Conservation (phyloP, 1,139 yeast genomes). For the Suhomyces taliae region DNA sequence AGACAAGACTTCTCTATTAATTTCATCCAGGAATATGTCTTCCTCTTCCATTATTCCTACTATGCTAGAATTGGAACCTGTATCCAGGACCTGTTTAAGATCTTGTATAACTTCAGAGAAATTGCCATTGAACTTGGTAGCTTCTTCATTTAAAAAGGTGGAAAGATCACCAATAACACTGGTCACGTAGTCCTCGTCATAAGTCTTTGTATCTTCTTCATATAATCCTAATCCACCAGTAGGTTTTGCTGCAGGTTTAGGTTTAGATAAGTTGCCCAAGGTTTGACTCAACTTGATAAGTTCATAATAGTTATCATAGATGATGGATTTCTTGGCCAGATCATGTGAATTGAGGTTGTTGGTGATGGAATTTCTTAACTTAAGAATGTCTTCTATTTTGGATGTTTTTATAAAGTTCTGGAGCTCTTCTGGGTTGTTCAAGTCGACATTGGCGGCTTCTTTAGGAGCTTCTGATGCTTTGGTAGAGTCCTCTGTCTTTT, state of each 20-base stretch:
- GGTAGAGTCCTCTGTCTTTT: constrained; percentile 3
- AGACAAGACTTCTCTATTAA: constrained; percentile 17
- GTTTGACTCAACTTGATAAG: constrained; percentile 44
- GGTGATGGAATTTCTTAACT: constrained; percentile 35
- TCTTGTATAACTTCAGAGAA: constrained; percentile 29
- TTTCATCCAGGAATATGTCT: constrained; percentile 11
- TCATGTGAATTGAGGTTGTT: constrained; percentile 38
- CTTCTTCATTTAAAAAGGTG: constrained; percentile 23
- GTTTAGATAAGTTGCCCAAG: constrained; percentile 29
- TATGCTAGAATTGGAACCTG: constrained; percentile 25
- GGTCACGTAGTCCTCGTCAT: constrained; percentile 21
- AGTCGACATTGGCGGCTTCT: constrained; percentile 11
- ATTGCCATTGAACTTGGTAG: constrained; percentile 25
- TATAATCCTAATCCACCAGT: constrained; percentile 13
- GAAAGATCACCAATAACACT: constrained; percentile 28
- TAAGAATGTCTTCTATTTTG: constrained; percentile 35
- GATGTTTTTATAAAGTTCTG: constrained; percentile 16
- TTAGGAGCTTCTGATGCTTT: not conserved
- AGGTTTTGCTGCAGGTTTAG: constrained; percentile 12
- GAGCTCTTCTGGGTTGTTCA: constrained; percentile 25
- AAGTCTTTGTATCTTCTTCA: constrained; percentile 1
- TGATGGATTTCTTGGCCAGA: constrained; percentile 46
- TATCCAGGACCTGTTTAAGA: constrained; percentile 19
- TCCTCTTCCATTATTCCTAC: constrained; percentile 14
- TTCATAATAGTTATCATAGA: constrained; percentile 49